Conservation (phyloP, 208 protist species). For the Leishmania mexicana region DNA sequence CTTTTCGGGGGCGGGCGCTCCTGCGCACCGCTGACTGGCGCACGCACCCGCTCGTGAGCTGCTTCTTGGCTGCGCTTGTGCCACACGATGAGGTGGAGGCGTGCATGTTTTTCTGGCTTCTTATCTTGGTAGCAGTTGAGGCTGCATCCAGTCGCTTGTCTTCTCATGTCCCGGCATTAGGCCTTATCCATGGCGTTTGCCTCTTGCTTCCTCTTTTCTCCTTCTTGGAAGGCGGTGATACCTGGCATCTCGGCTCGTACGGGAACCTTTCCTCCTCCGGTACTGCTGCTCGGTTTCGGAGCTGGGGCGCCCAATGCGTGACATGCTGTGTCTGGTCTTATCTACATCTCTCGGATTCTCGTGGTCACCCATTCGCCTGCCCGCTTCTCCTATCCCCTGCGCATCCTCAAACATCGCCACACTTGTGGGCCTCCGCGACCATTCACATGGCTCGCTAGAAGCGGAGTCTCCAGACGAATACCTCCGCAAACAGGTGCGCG, state of each 20-base stretch:
- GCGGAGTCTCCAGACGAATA: neutral
- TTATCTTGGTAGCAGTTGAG: neutral
- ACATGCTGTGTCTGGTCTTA: neutral
- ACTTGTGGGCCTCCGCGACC: neutral
- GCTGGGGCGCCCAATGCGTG: neutral
- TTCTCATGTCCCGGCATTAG: neutral
- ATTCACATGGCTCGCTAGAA: no score
- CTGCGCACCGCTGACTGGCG: neutral
- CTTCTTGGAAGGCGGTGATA: neutral
- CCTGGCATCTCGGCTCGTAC: no score
- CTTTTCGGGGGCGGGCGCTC: neutral
- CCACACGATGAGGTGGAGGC: neutral
- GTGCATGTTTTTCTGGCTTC: neutral
- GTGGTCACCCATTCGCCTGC: neutral
- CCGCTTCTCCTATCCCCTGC: neutral
- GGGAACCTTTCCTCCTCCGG: neutral
- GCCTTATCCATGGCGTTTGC: neutral
- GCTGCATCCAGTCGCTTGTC: constrained; percentile 1
- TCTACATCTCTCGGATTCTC: neutral
- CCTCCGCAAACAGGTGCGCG: neutral
- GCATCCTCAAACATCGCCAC: neutral
- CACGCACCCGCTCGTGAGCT: neutral
- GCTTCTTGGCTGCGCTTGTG: neutral
- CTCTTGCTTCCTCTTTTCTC: neutral
- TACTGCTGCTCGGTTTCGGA: neutral